These are phyloP conservation scores for Raphanus sativus DNA, from an alignment of 345 rosid genomes.

Conservation along the genomic window DNA sequence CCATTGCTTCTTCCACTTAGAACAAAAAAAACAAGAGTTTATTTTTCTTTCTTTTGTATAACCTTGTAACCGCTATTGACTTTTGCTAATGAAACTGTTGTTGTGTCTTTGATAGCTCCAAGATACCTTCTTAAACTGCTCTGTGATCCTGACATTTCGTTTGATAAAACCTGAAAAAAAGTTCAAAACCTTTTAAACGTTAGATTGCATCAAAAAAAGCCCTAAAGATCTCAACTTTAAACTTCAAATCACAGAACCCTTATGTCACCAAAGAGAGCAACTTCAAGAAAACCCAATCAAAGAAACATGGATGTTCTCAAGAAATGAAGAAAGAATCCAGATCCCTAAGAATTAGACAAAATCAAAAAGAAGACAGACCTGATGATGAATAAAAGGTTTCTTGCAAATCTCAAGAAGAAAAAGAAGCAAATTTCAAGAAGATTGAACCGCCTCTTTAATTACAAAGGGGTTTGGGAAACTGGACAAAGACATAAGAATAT, in stretches of 20 bases:
- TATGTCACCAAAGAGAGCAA: slow-evolving; percentile 1
- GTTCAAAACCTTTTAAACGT: background rate
- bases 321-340: slow-evolving; percentile 13
- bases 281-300: background rate
- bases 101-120: slow-evolving; percentile 93
- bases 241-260: slow-evolving; percentile 27
- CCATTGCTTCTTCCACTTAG: background rate
- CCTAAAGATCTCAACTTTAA: slow-evolving; percentile 9
- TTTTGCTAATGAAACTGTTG: slow-evolving; percentile 97
- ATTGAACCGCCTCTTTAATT: background rate
- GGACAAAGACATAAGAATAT: slow-evolving; percentile 3
- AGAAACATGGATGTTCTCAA: background rate
- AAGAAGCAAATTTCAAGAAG: background rate
- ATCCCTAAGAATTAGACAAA: background rate
- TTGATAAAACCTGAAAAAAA: slow-evolving; percentile 28
- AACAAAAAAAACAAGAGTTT: background rate
- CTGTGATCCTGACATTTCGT: slow-evolving; percentile 75
- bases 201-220: background rate
- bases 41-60: background rate
- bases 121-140: slow-evolving; percentile 91
- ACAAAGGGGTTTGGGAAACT: background rate
- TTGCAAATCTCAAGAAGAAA: slow-evolving; percentile 21
- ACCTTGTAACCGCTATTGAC: slow-evolving; percentile 98
- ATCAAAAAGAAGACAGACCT: slow-evolving; percentile 13
- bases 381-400: slow-evolving; percentile 7